Percentiles rank a stretch among this genome's conserved stretches.
These are phyloP conservation scores for Huntiella omanensis DNA, from an alignment of 2,329 filamentous ascomycete species.

Conservation along the genomic window DNA sequence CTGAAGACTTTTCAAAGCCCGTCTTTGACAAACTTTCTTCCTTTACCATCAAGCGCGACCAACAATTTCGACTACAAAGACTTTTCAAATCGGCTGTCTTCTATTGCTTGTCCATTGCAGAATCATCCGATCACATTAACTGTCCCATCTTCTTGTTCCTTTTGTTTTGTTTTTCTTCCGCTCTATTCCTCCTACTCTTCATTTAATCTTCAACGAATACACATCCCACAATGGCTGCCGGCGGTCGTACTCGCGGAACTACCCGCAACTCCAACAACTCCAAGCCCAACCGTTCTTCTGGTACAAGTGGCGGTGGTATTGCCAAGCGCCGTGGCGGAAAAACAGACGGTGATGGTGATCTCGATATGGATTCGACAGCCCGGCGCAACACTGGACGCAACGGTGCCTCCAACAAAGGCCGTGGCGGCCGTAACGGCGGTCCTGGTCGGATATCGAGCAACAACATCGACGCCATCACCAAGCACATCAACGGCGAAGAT, in stretches of 20 bases:
- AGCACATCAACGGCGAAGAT: slow-evolving; percentile 22
- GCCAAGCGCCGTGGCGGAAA: slow-evolving; percentile 28
- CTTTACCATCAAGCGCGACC: no score
- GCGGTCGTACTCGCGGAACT: slow-evolving; percentile 10
- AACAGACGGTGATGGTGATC: slow-evolving; percentile 37
- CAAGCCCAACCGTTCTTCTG: slow-evolving; percentile 11
- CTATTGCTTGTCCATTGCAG: no score
- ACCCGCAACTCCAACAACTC: slow-evolving; percentile 6
- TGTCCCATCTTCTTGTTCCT: no score
- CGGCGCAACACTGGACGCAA: slow-evolving; percentile 18
- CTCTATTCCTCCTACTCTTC: no score
- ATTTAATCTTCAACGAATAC: slow-evolving; percentile 5
- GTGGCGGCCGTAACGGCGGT: slow-evolving; percentile 14
- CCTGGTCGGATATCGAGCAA: slow-evolving; percentile 16
- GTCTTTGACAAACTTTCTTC: no score
- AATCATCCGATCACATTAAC: no score
- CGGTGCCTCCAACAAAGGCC: slow-evolving; percentile 13
- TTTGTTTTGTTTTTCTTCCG: no score
- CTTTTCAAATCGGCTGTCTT: no score
- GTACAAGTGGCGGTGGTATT: slow-evolving; percentile 25
- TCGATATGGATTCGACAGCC: slow-evolving; percentile 33
- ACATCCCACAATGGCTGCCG: slow-evolving; percentile 8
- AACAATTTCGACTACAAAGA: no score
- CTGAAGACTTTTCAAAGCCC: no score
- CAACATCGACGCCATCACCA: slow-evolving; percentile 25